These are phyloP conservation scores for Cornus controversa DNA, from an alignment of 148 eudicot genomes.

Conservation along the genomic window DNA sequence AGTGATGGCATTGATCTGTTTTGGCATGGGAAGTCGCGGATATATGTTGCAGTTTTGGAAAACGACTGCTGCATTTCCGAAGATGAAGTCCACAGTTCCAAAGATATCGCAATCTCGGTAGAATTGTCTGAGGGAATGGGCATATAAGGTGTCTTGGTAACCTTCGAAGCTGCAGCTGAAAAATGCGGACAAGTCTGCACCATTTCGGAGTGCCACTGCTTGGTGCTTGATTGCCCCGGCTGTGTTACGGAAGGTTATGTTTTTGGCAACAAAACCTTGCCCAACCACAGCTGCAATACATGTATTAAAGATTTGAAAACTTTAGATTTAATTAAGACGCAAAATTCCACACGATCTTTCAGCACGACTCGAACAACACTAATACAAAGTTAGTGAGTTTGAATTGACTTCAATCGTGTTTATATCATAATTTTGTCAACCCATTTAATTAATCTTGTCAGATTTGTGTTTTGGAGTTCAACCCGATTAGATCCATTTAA, in stretches of 20 bases:
- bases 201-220: slow-evolving; percentile 35
- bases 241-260: slow-evolving; percentile 35
- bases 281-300: slow-evolving; percentile 30
- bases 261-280: slow-evolving; percentile 22
- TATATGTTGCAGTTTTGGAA: slow-evolving; percentile 35
- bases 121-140: slow-evolving; percentile 33
- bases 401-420: too few relatives aligned
- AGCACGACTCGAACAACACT: too few relatives aligned
- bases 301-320: too few relatives aligned
- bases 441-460: too few relatives aligned
- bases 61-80: slow-evolving; percentile 32
- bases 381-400: too few relatives aligned
- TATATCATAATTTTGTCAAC: too few relatives aligned
- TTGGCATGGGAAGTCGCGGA: slow-evolving; percentile 20
- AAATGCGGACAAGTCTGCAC: slow-evolving; percentile 29
- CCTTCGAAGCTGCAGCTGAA: slow-evolving; percentile 40
- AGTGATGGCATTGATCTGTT: slow-evolving; percentile 26
- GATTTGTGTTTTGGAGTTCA: too few relatives aligned
- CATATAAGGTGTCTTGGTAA: slow-evolving; percentile 42
- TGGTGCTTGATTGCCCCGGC: slow-evolving; percentile 34
- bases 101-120: slow-evolving; percentile 36
- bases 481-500: too few relatives aligned
- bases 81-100: slow-evolving; percentile 45
- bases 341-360: too few relatives aligned
- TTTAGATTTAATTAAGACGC: too few relatives aligned